These are phyloP conservation scores for Colletotrichum sp. DNA, from an alignment of 2,329 filamentous ascomycete species.

Conservation along the genomic window DNA sequence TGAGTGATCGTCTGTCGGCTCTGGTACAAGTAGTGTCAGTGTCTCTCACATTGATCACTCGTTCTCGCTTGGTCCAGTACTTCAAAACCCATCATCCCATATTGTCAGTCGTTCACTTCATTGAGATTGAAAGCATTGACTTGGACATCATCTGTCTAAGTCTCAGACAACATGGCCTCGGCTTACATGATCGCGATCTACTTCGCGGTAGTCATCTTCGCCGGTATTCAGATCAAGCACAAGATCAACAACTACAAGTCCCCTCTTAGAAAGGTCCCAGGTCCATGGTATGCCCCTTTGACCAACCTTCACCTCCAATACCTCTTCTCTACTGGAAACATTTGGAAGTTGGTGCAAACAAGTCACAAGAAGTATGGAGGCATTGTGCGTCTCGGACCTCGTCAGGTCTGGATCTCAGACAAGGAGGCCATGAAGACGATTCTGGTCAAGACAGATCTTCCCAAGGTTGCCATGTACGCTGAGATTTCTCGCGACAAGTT, in stretches of 20 bases:
- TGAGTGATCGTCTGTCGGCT: background rate
- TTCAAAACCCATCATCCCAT: background rate
- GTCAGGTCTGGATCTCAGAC: conserved; percentile 26
- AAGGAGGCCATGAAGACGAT: conserved; percentile 26
- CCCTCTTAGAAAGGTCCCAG: conserved; percentile 13
- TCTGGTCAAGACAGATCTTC: conserved; percentile 23
- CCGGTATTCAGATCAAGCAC: background rate
- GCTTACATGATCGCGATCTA: background rate
- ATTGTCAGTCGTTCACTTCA: background rate
- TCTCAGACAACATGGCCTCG: background rate
- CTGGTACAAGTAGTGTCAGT: background rate
- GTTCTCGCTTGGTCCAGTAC: background rate
- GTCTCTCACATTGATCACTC: background rate
- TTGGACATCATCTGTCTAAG: background rate
- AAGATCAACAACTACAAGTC: conserved; percentile 10
- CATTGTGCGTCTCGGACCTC: conserved; percentile 24
- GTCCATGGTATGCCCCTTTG: conserved; percentile 24
- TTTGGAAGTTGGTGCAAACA: conserved; percentile 25
- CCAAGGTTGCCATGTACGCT: conserved; percentile 27
- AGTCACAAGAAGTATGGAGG: conserved; percentile 22
- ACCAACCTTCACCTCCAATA: conserved; percentile 24
- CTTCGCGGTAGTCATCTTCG: background rate
- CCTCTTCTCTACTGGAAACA: conserved; percentile 25
- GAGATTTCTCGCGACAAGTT: conserved; percentile 24
- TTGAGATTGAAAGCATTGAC: background rate